A percentile compares a stretch with the other conserved stretches of the same genome.
phyloP scores from a whole-genome alignment of 495 filamentous ascomycete species.

The Pseudotulostoma volvatum region DNA sequence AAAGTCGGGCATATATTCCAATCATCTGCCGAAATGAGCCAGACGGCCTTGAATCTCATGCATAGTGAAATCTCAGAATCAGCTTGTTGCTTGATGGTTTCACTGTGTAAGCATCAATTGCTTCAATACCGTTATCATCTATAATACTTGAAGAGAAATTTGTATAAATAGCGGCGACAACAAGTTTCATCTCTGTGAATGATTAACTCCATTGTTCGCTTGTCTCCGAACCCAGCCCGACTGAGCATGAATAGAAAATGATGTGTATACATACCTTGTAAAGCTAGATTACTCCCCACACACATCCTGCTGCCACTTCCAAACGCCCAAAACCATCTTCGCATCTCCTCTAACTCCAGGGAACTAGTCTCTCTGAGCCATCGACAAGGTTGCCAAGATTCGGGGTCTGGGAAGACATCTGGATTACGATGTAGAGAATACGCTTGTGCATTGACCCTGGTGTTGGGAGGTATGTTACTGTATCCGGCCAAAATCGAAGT shows the following conservation, averaged over 20 bases:
- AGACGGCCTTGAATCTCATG: too few species aligned
- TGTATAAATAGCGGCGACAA: slow-evolving; percentile 42
- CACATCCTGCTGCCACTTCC: slow-evolving; percentile 75
- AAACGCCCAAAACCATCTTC: slow-evolving; percentile 73
- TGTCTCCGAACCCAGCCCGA: too few species aligned
- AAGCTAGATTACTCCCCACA: slow-evolving; percentile 63
- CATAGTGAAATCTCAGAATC: slow-evolving; percentile 29
- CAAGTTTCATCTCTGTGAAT: slow-evolving; percentile 29
- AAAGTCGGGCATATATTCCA: too few species aligned
- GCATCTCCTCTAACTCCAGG: slow-evolving; percentile 34
- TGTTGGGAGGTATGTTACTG: slow-evolving; percentile 41
- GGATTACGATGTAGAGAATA: slow-evolving; percentile 56
- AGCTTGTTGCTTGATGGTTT: slow-evolving; percentile 35
- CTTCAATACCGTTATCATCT: slow-evolving; percentile 41
- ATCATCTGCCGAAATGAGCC: too few species aligned
- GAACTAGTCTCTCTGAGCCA: slow-evolving; percentile 36
- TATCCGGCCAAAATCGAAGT: slow-evolving; percentile 37
- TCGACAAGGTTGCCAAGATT: slow-evolving; percentile 43
- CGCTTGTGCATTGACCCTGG: slow-evolving; percentile 52
- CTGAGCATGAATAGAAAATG: too few species aligned
- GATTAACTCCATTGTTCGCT: too few species aligned
- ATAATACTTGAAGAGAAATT: slow-evolving; percentile 45
- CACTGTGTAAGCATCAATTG: slow-evolving; percentile 49
- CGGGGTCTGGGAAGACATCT: slow-evolving; percentile 40
- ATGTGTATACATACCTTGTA: slow-evolving; percentile 41